These are phyloP conservation scores for Rutidosis leptorrhynchoides DNA, from an alignment of 129 eudicot species.

Conservation along the genomic window DNA sequence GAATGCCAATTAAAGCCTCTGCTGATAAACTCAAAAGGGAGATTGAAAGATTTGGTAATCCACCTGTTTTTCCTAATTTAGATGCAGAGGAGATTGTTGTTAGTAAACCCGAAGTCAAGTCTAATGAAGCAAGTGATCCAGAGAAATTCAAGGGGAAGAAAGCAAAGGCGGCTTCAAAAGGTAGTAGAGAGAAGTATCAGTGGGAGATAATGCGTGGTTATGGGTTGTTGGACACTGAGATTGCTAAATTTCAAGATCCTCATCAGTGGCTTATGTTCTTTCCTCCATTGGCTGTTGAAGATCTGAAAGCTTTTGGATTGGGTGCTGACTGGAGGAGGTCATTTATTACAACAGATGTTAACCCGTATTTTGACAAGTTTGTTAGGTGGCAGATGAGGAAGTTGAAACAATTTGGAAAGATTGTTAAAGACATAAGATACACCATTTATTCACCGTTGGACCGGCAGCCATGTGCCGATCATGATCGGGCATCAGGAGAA, in stretches of 20 bases:
- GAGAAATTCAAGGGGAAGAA: conserved; percentile 80
- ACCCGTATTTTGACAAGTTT: conserved; percentile 79
- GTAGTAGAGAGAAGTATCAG: conserved; percentile 64
- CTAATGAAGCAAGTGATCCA: conserved; percentile 36
- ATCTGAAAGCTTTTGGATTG: conserved; percentile 76
- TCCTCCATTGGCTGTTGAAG: conserved; percentile 87
- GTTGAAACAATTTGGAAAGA: conserved; percentile 62
- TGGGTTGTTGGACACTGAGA: conserved; percentile 73
- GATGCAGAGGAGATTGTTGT: conserved; percentile 42
- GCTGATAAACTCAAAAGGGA: conserved; percentile 81
- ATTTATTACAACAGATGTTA: conserved; percentile 70
- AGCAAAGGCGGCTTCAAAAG: conserved; percentile 65
- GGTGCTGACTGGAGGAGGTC: conserved; percentile 92
- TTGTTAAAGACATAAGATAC: conserved; percentile 77
- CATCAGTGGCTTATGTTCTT: conserved; percentile 63
- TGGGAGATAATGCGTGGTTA: conserved; percentile 93
- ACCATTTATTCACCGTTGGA: conserved; percentile 72
- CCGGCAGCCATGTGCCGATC: conserved; percentile 94
- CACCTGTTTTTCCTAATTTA: conserved; percentile 59
- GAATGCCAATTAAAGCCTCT: conserved; percentile 92
- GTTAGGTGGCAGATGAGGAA: conserved; percentile 86
- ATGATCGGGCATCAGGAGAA: conserved; percentile 92
- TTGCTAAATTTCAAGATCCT: conserved; percentile 66
- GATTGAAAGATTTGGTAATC: conserved; percentile 63
- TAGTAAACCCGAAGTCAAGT: conserved; percentile 36